Conservation (phyloP, 345 rosid genomes). For the Lenwebbia sp. region DNA sequence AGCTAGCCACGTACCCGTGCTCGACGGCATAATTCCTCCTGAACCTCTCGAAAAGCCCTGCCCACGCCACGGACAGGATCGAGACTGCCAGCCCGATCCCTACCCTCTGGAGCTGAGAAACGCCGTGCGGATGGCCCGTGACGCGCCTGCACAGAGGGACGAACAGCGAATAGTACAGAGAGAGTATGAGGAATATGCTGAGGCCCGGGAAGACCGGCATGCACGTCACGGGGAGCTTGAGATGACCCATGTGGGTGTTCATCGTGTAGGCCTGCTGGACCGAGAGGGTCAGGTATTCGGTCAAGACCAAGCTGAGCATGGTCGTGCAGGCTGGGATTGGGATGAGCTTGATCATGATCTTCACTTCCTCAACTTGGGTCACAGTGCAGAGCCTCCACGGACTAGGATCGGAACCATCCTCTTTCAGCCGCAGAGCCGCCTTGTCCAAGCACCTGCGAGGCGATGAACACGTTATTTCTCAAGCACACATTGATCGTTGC, state of each 20-base stretch:
- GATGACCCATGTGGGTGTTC: conserved; percentile 56
- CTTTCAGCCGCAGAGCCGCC: conserved; percentile 75
- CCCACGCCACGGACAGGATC: conserved; percentile 61
- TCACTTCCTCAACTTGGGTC: conserved; percentile 93
- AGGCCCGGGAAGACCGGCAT: conserved; percentile 96
- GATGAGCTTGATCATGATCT: conserved; percentile 61
- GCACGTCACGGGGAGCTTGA: conserved; percentile 81
- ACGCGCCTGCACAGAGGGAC: conserved; percentile 64
- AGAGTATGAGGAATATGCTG: conserved; percentile 62
- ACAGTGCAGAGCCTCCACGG: conserved; percentile 92
- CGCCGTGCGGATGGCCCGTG: conserved; percentile 86
- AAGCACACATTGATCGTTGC: too few species aligned
- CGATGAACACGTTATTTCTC: neutral
- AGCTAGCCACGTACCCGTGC: conserved; percentile 43
- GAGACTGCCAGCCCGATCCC: conserved; percentile 76
- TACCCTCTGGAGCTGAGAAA: conserved; percentile 88
- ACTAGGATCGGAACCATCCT: conserved; percentile 53
- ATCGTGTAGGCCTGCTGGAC: conserved; percentile 83
- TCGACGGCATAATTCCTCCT: conserved; percentile 59
- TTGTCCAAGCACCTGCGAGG: conserved; percentile 68
- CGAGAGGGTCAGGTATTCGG: conserved; percentile 80
- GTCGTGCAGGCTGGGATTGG: conserved; percentile 77
- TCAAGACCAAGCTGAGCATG: conserved; percentile 50
- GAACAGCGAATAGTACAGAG: conserved; percentile 58
- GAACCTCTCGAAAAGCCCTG: conserved; percentile 64